phyloP scores from a whole-genome alignment of 1,139 yeast species.

The Geotrichum cucujoidarum region DNA sequence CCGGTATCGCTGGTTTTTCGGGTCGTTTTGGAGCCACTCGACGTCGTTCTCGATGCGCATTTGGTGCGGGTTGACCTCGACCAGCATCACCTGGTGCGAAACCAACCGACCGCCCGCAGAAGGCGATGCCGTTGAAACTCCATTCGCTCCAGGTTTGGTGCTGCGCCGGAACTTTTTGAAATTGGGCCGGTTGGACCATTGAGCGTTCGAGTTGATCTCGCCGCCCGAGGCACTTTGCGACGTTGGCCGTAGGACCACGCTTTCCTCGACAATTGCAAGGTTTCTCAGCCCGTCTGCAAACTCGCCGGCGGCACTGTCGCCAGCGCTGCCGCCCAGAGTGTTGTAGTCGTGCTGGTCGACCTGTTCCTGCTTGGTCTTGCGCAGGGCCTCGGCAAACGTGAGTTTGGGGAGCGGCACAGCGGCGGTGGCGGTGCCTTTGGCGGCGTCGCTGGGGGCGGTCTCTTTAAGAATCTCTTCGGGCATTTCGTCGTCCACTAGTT shows the following conservation, averaged over 20 bases:
- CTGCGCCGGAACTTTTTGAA: constrained; percentile 9
- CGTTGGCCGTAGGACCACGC: background rate
- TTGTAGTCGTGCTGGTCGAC: background rate
- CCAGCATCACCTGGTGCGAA: background rate
- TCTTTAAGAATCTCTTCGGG: background rate
- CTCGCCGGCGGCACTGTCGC: background rate
- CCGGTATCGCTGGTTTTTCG: background rate
- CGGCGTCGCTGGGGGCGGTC: background rate
- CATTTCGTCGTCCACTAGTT: background rate
- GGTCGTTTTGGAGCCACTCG: constrained; percentile 7
- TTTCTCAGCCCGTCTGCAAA: constrained; percentile 3
- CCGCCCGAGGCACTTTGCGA: background rate
- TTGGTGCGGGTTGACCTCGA: constrained; percentile 12
- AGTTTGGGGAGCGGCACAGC: background rate
- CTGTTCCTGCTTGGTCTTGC: constrained; percentile 12
- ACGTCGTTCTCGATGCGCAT: constrained; percentile 8
- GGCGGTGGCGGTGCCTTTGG: background rate
- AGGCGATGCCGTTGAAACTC: background rate
- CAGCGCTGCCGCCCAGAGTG: background rate
- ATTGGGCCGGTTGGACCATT: constrained; percentile 15
- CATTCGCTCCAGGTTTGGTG: background rate
- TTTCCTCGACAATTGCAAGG: constrained; percentile 11
- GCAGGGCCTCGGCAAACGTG: constrained; percentile 12
- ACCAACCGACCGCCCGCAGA: background rate
- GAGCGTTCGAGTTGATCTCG: background rate